Base-by-base conservation (phyloP, 768 basidiomycete genomes). In the Tricholoma flavovirens region DNA sequence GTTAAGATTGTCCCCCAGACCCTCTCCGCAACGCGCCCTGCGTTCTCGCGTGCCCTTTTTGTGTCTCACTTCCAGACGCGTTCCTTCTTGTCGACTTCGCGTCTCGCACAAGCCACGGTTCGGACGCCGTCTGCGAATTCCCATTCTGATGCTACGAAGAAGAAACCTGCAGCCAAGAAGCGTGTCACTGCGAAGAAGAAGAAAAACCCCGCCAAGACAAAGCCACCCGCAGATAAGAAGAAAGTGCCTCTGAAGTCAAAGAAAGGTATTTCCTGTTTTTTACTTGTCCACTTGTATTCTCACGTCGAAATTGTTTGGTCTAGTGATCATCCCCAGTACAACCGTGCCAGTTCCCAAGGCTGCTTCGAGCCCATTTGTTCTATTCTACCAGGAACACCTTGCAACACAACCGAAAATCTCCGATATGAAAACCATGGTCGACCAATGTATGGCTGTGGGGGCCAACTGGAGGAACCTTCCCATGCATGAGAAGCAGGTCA, bases 401-500 rank as follows among this genome's bases (percentile, higher is more conserved):
- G 3, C 30, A 3, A 43, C 51, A n/a, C 12, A 6, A 1, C 50
- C 59, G 2, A 8, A 3, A 5, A 51, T 10, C 9, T 3, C n/a
- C 14, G 30, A 32, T 8, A 32, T 32, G 10, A 43, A 54, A 17
- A 21, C 19, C 14, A 45, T 65, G 14, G 0, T 0, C 9, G n/a
- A 14, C 8, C 33, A 6, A 15, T 3, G 21, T 5, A 57, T 30
- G n/a, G 53, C 52, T 9, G 22, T 14, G 19, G 26, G 29, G 14
- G 46, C n/a, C 33, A 51, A 56, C 3, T 78, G 76, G 77, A 64
- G 48, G 0, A 56, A 48, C 4, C 57, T 75, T n/a, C 57, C 73
- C 4, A 62, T 60, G 10, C 60, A 54, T 3, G 71, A 77, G 55
- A 77, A 70, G 51, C 62, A 75, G 60, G 76, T 75, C 32, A 21